Conservation (phyloP, 257 asterid species). For the Ehretia macrophylla region DNA sequence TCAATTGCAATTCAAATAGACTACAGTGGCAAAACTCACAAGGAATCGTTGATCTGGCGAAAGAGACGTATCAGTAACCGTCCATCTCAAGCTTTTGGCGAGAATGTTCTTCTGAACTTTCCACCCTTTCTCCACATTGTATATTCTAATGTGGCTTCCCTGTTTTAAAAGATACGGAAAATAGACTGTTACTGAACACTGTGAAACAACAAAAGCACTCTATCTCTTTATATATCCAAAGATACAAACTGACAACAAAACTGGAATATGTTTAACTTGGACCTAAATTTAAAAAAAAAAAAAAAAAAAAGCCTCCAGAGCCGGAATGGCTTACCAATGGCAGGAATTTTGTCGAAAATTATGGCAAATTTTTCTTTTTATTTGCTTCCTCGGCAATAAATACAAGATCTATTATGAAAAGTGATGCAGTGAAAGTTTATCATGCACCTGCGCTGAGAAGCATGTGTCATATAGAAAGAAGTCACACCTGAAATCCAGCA, state of each 20-base stretch:
- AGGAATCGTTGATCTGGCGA: conserved; percentile 73
- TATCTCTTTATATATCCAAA: not conserved
- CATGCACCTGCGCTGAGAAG: too few species aligned
- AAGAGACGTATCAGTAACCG: conserved; percentile 79
- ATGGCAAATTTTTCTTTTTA: too few species aligned
- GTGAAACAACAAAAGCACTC: not conserved
- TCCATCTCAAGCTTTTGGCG: conserved; percentile 86
- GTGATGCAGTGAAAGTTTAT: too few species aligned
- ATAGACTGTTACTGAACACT: not conserved
- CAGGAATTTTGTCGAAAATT: too few species aligned
- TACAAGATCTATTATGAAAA: too few species aligned
- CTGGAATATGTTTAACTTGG: too few species aligned
- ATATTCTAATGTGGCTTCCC: conserved; percentile 88
- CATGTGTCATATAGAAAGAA: not conserved
- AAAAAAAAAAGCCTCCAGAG: too few species aligned
- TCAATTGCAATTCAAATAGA: not conserved
- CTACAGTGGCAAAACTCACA: conserved; percentile 43
- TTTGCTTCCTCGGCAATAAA: too few species aligned
- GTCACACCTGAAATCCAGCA: conserved; percentile 89
- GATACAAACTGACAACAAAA: not conserved
- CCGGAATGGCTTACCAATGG: too few species aligned
- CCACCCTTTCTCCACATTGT: conserved; percentile 83
- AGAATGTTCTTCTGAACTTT: conserved; percentile 71
- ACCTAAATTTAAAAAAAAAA: too few species aligned
- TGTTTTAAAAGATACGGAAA: conserved; percentile 21